phyloP scores from a whole-genome alignment of 2,329 filamentous ascomycete genomes.

The Clonostachys chloroleuca region DNA sequence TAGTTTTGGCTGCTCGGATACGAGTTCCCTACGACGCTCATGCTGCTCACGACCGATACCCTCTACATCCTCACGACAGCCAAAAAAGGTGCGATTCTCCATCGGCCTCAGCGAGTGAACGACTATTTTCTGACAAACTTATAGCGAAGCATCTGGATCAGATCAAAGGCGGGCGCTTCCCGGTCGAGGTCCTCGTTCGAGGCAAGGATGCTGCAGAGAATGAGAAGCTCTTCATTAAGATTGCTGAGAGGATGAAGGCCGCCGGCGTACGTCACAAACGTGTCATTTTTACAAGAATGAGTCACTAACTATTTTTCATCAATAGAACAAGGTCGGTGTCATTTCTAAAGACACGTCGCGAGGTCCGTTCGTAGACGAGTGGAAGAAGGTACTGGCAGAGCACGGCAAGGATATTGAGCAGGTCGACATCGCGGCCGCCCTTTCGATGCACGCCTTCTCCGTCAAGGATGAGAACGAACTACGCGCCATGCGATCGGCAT shows the following conservation, averaged over 20 bases:
- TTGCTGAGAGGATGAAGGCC: constrained; percentile 80
- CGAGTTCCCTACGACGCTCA: constrained; percentile 93
- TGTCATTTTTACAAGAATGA: background rate
- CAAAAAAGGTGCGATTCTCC: constrained; percentile 74
- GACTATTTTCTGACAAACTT: constrained; percentile 19
- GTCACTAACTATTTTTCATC: constrained; percentile 1
- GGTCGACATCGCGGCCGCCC: constrained; percentile 76
- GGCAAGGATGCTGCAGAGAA: constrained; percentile 92
- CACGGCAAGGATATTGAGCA: constrained; percentile 83
- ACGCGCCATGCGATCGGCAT: constrained; percentile 88
- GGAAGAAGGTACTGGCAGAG: constrained; percentile 78
- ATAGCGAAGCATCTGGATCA: constrained; percentile 88
- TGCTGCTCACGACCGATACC: constrained; percentile 84
- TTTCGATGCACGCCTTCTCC: constrained; percentile 81
- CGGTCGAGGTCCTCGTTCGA: constrained; percentile 85
- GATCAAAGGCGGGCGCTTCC: constrained; percentile 86
- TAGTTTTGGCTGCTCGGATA: constrained; percentile 98
- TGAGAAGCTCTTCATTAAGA: constrained; percentile 81
- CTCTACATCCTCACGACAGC: constrained; percentile 92
- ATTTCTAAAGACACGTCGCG: constrained; percentile 78
- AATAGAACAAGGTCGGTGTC: constrained; percentile 82
- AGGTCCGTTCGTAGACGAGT: constrained; percentile 92
- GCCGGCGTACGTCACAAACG: constrained; percentile 63
- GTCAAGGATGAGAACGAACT: constrained; percentile 95
- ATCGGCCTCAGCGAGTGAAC: background rate